Conservation (phyloP, 441 rosid genomes). For the Pelargonium cotyledonis region DNA sequence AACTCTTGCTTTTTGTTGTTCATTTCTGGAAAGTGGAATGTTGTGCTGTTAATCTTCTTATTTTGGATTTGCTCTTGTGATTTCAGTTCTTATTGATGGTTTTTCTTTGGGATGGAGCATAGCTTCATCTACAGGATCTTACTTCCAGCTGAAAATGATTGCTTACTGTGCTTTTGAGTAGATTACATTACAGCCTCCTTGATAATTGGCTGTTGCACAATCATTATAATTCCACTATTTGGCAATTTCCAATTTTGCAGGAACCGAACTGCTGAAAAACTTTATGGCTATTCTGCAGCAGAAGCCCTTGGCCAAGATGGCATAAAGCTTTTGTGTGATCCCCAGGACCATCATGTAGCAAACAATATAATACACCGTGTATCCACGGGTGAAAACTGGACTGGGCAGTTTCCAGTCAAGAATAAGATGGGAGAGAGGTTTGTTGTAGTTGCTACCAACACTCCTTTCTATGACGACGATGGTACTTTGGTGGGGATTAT, state of each 20-base stretch:
- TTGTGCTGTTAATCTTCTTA: neutral
- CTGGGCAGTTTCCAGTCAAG: slow-evolving; percentile 74
- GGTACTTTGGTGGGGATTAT: slow-evolving; percentile 65
- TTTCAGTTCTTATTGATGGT: neutral
- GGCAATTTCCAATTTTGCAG: slow-evolving; percentile 34
- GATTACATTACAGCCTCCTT: neutral
- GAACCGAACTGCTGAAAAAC: slow-evolving; percentile 77
- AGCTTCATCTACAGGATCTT: neutral
- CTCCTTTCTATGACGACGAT: slow-evolving; percentile 75
- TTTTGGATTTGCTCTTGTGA: neutral
- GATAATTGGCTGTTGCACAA: neutral
- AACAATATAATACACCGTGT: slow-evolving; percentile 43
- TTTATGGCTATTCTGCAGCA: slow-evolving; percentile 65
- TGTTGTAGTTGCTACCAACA: slow-evolving; percentile 50
- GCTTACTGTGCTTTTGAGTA: neutral
- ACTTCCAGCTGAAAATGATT: neutral
- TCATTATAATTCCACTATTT: neutral
- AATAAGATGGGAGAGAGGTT: slow-evolving; percentile 62
- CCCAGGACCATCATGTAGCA: slow-evolving; percentile 45
- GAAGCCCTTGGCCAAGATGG: slow-evolving; percentile 77
- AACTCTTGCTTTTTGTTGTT: neutral
- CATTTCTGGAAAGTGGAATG: no score
- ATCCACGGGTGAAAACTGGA: slow-evolving; percentile 69
- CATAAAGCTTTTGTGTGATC: slow-evolving; percentile 55
- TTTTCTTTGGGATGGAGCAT: neutral